phyloP scores from a whole-genome alignment of 371 early-diverging fungal genomes.

The Mortierella sp. region DNA sequence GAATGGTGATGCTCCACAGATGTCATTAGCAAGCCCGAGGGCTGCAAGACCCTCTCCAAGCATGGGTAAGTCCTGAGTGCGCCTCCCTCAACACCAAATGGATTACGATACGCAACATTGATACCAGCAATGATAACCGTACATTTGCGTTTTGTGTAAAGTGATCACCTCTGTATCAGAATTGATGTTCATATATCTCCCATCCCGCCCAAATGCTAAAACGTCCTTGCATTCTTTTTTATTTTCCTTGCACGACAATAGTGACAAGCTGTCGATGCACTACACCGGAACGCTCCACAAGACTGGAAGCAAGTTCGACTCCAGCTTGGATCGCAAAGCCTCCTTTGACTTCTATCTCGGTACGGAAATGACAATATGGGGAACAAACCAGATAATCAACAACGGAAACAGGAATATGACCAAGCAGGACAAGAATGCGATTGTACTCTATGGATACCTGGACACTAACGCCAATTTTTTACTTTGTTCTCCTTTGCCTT shows the following conservation, averaged over 20 bases:
- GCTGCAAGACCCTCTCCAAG: constrained; percentile 37
- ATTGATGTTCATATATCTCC: too few species aligned
- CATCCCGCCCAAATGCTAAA: too few species aligned
- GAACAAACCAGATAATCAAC: background rate
- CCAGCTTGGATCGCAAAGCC: constrained; percentile 74
- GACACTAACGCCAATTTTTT: background rate
- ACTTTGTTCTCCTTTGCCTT: background rate
- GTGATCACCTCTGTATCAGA: too few species aligned
- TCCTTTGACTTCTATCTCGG: constrained; percentile 85
- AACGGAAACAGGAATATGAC: background rate
- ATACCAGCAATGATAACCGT: background rate
- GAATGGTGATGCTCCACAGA: constrained; percentile 14
- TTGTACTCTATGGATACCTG: too few species aligned
- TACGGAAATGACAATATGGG: constrained; percentile 4
- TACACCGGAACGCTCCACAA: constrained; percentile 84
- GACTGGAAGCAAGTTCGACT: constrained; percentile 83
- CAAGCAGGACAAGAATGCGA: background rate
- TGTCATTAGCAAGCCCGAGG: constrained; percentile 27
- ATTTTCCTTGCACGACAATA: constrained; percentile 25
- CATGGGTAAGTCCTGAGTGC: constrained; percentile 30
- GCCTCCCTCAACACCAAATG: background rate
- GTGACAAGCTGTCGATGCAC: constrained; percentile 83
- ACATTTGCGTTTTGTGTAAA: too few species aligned
- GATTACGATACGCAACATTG: too few species aligned
- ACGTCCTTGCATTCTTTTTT: background rate